phyloP scores from a whole-genome alignment of 768 basidiomycete genomes.

The Leucocoprinus leucothites region DNA sequence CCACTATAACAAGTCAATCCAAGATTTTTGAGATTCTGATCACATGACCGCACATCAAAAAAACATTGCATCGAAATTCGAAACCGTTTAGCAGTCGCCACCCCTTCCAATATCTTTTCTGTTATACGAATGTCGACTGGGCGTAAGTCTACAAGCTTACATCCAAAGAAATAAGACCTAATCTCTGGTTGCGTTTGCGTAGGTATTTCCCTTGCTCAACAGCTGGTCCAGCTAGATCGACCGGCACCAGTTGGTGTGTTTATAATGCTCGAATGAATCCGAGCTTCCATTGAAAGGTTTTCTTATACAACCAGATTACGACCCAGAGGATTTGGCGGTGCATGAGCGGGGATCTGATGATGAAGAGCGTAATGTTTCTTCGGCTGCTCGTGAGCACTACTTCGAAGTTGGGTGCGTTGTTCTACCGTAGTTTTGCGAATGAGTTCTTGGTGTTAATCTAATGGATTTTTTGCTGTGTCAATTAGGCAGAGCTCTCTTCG shows the following conservation, averaged over 20 bases:
- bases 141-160: slow-evolving; percentile 16
- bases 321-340: slow-evolving; percentile 70
- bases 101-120: neutral
- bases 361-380: slow-evolving; percentile 35
- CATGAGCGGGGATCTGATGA: slow-evolving; percentile 37
- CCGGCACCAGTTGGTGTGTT: slow-evolving; percentile 62
- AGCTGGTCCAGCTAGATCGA: slow-evolving; percentile 78
- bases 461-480: neutral
- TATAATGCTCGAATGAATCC: neutral
- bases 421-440: neutral
- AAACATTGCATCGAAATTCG: too few species aligned
- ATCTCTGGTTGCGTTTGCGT: neutral
- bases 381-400: slow-evolving; percentile 69
- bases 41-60: neutral
- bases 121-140: slow-evolving; percentile 15
- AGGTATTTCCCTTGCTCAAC: slow-evolving; percentile 68
- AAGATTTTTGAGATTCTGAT: neutral
- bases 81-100: too few species aligned
- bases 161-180: neutral
- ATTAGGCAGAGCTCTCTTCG: slow-evolving; percentile 68
- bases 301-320: slow-evolving; percentile 48
- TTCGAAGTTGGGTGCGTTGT: slow-evolving; percentile 69
- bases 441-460: neutral
- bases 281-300: neutral
- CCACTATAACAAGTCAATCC: too few species aligned